Percentiles rank a stretch among this genome's conserved stretches.
Evolutionary conservation across 2,329 filamentous ascomycete genomes (phyloP).

Genomic region (Ascochyta rabiei): DNA sequence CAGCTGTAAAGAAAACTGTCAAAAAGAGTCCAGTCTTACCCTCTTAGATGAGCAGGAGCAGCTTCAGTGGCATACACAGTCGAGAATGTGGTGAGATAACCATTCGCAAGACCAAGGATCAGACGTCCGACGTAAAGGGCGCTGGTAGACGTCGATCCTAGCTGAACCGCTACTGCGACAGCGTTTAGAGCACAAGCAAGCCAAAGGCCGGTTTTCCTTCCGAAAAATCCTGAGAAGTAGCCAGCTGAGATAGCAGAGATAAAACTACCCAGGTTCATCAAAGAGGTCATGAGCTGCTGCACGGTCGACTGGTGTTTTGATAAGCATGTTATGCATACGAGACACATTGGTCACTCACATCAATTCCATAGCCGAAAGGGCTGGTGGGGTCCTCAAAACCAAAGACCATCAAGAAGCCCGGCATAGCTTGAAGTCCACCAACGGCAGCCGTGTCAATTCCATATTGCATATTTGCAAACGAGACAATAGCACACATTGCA

Average conservation of each 20-base stretch:
- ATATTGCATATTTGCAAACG: slow-evolving; percentile 60
- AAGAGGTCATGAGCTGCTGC: slow-evolving; percentile 60
- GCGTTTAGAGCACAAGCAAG: slow-evolving; percentile 55
- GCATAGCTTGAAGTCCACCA: slow-evolving; percentile 48
- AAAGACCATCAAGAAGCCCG: slow-evolving; percentile 59
- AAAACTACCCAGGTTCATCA: slow-evolving; percentile 59
- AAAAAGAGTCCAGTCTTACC: slow-evolving; percentile 1
- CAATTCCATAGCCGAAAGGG: slow-evolving; percentile 50
- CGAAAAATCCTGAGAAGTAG: slow-evolving; percentile 55
- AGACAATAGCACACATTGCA: slow-evolving; percentile 54
- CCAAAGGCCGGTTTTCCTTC: slow-evolving; percentile 56
- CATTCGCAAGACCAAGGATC: slow-evolving; percentile 36
- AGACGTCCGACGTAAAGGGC: slow-evolving; percentile 54
- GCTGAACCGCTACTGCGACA: slow-evolving; percentile 43
- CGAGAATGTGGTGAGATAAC: slow-evolving; percentile 61
- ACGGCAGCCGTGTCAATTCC: slow-evolving; percentile 57
- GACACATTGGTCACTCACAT: slow-evolving; percentile 35
- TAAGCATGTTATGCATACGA: background rate
- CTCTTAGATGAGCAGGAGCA: slow-evolving; percentile 41
- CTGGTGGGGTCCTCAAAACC: slow-evolving; percentile 53
- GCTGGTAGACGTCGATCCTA: slow-evolving; percentile 16
- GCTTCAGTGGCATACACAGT: slow-evolving; percentile 57
- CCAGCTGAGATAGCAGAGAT: slow-evolving; percentile 57
- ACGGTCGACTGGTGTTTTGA: slow-evolving; percentile 50
- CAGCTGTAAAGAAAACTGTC: background rate